Base-by-base conservation (phyloP, 1,284 basidiomycete genomes). In the Fistulina hepatica region DNA sequence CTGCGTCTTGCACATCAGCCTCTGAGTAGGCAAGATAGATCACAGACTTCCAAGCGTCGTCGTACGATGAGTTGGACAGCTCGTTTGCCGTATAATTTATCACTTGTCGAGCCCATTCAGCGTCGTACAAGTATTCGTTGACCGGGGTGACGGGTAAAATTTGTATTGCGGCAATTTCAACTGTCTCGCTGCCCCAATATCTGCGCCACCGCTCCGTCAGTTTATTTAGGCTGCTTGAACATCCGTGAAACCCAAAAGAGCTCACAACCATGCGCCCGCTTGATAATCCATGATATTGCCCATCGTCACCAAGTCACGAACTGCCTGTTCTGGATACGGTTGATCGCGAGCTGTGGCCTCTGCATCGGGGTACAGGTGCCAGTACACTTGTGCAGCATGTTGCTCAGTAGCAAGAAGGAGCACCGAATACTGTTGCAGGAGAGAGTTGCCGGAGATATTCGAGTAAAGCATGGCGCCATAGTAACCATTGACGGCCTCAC, bases 221-320 rank as follows among this genome's bases (percentile, higher is more conserved):
- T 22, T 5, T 17, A n/a, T 20, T 12, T 20, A n/a, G n/a, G n/a
- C 13, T 20, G n/a, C 16, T 10, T 8, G 21, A 32, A 30, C 7
- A 30, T 13, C 20, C 31, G 19, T 19, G 35, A 36, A 31, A 25
- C 22, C 39, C 9, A 19, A 6, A 19, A 30, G 9, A 11, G 46
- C 55, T 48, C 44, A 58, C 53, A 58, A 48, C 58, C 58, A 60
- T 13, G 58, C 56, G 5, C 58, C 58, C 4, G 56, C 39, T 39
- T 60, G 57, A 39, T 48, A 60, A 41, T 60, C 56, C 49, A 50
- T 45, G 8, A 59, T 55, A 24, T 60, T 60, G 11, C 58, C 57
- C 12, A 59, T 52, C 10, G 58, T 60, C 19, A 54, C 50, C 10
- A 60, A 48, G 31, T 44, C 40, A 5, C 58, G 50, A 27, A 58